Conservation (phyloP, 192 early-diverging fungal species). For the Coemansia sp. region DNA sequence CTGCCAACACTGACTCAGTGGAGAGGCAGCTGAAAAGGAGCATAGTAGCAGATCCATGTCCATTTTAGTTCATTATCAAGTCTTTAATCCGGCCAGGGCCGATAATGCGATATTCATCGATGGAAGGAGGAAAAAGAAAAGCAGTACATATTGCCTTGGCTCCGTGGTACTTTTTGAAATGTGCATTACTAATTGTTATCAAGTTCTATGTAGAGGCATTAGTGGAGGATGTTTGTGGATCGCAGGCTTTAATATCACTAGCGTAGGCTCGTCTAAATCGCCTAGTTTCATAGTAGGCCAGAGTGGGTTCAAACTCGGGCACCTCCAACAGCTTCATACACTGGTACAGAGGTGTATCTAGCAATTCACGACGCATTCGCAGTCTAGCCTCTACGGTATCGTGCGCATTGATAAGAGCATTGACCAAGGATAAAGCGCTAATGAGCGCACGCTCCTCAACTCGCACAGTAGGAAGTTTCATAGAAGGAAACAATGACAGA, state of each 20-base stretch:
- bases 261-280: constrained; percentile 36
- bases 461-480: background rate
- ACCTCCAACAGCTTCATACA: constrained; percentile 45
- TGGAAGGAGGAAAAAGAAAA: background rate
- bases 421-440: constrained; percentile 35
- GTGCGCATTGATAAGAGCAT: constrained; percentile 40
- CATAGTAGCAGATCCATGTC: background rate
- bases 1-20: background rate
- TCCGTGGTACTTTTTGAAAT: background rate
- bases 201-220: background rate
- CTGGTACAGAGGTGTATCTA: constrained; percentile 45
- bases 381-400: constrained; percentile 19
- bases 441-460: constrained; percentile 22
- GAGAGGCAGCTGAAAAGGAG: background rate
- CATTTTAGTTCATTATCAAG: background rate
- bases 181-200: background rate
- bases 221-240: constrained; percentile 8
- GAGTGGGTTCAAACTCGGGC: constrained; percentile 19
- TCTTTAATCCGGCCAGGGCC: background rate
- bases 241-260: constrained; percentile 27
- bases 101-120: background rate
- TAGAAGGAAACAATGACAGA: background rate
- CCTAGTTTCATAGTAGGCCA: constrained; percentile 21
- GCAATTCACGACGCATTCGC: constrained; percentile 36
- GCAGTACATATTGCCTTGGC: background rate